These are phyloP conservation scores for Paraphaeosphaeria minitans DNA, from an alignment of 2,329 filamentous ascomycete genomes.

Conservation along the genomic window DNA sequence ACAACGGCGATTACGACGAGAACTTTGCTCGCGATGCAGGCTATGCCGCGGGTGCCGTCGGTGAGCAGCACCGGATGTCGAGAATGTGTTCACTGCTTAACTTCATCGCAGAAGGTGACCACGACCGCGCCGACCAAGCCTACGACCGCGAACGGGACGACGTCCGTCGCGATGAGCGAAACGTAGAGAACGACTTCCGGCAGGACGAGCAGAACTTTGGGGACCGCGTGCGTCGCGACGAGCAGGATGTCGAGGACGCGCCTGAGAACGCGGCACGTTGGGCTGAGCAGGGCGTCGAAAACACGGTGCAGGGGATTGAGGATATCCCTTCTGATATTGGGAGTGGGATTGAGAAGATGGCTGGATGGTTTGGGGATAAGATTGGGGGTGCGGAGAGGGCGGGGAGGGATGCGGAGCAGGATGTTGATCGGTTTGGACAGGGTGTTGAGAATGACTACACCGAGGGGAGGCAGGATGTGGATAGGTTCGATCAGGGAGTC, in stretches of 20 bases:
- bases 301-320: not conserved
- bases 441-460: not conserved
- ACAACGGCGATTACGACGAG: not conserved
- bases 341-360: not conserved
- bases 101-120: not conserved
- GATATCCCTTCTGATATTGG: not conserved
- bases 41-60: not conserved
- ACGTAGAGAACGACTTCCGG: not conserved
- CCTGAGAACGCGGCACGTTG: not conserved
- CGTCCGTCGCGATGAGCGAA: not conserved
- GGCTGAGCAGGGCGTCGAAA: not conserved
- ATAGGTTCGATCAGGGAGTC: not conserved
- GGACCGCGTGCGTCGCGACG: not conserved
- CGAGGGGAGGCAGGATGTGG: not conserved
- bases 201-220: constrained; percentile 1
- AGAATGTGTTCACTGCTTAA: not conserved
- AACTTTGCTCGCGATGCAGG: not conserved
- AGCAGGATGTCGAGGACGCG: not conserved
- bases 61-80: not conserved
- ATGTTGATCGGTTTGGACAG: not conserved
- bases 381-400: not conserved
- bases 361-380: not conserved
- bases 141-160: not conserved
- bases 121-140: not conserved
- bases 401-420: not conserved